Conservation (phyloP, 768 basidiomycete species). For the Boletus reticulatus region DNA sequence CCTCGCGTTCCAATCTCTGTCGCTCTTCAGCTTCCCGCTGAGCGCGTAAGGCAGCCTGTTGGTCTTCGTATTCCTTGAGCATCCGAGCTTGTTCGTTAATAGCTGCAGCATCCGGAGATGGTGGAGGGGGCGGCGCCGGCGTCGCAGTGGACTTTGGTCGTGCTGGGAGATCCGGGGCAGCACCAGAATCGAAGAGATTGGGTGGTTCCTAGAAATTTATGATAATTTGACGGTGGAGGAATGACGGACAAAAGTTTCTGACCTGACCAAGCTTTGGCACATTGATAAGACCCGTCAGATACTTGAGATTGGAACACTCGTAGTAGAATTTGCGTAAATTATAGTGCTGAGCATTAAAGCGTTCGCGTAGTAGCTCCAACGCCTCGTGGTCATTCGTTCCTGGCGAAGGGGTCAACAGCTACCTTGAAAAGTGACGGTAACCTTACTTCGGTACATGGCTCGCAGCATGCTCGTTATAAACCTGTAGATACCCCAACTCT, state of each 20-base stretch:
- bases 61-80: slow-evolving; percentile 94
- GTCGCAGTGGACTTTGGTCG: slow-evolving; percentile 59
- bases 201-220: slow-evolving; percentile 75
- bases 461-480: slow-evolving; percentile 99
- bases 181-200: slow-evolving; percentile 82
- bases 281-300: slow-evolving; percentile 95
- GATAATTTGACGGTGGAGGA: neutral
- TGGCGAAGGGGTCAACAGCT: slow-evolving; percentile 30
- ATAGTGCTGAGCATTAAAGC: slow-evolving; percentile 90
- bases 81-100: slow-evolving; percentile 91
- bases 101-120: slow-evolving; percentile 65
- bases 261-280: slow-evolving; percentile 96
- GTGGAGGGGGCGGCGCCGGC: slow-evolving; percentile 67
- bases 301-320: slow-evolving; percentile 98
- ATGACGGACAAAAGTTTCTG: slow-evolving; percentile 1
- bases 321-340: slow-evolving; percentile 97
- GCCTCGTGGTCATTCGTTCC: slow-evolving; percentile 90
- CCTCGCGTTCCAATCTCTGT: slow-evolving; percentile 71
- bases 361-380: slow-evolving; percentile 81
- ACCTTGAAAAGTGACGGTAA: slow-evolving; percentile 6
- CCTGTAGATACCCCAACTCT: slow-evolving; percentile 98
- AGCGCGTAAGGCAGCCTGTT: slow-evolving; percentile 83
- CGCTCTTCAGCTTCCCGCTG: slow-evolving; percentile 83
- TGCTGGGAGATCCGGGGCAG: slow-evolving; percentile 84
- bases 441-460: slow-evolving; percentile 90